These are phyloP conservation scores for Colletotrichum musicola DNA, from an alignment of 2,329 filamentous ascomycete genomes.

Conservation along the genomic window DNA sequence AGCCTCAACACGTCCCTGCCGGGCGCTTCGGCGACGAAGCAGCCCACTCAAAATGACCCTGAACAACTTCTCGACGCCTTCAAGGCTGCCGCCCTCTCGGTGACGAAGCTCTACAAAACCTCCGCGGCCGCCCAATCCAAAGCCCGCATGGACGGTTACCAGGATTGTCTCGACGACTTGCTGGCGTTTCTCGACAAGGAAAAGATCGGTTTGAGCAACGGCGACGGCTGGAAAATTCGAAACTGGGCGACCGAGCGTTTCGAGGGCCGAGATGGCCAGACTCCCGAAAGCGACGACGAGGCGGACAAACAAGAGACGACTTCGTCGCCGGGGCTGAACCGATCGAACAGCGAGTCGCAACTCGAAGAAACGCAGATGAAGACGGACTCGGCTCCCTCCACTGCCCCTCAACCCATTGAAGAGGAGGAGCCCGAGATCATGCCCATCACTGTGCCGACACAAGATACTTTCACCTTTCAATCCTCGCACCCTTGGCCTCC, in stretches of 20 bases:
- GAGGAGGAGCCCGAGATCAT: slow-evolving; percentile 41
- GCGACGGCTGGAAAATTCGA: slow-evolving; percentile 76
- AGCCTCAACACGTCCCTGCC: slow-evolving; percentile 44
- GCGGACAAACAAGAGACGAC: slow-evolving; percentile 71
- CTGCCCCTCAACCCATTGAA: slow-evolving; percentile 35
- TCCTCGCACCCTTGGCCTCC: slow-evolving; percentile 66
- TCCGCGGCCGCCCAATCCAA: slow-evolving; percentile 83
- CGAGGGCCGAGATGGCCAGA: slow-evolving; percentile 70
- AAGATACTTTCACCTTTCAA: slow-evolving; percentile 78
- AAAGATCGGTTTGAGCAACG: slow-evolving; percentile 81
- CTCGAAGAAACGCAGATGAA: slow-evolving; percentile 43
- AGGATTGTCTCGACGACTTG: slow-evolving; percentile 93
- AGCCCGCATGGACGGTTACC: slow-evolving; percentile 85
- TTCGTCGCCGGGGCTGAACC: slow-evolving; percentile 70
- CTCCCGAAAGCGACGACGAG: slow-evolving; percentile 78
- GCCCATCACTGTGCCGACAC: slow-evolving; percentile 64
- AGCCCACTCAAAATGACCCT: slow-evolving; percentile 54
- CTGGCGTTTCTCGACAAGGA: slow-evolving; percentile 87
- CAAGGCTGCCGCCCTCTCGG: slow-evolving; percentile 90
- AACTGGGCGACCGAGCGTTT: slow-evolving; percentile 77
- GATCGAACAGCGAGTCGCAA: slow-evolving; percentile 53
- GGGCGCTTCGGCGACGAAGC: slow-evolving; percentile 39
- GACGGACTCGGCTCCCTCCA: slow-evolving; percentile 52
- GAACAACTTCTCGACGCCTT: slow-evolving; percentile 87
- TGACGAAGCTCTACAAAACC: slow-evolving; percentile 96